These are phyloP conservation scores for Tulasnella sp. DNA, from an alignment of 768 basidiomycete genomes.

Conservation along the genomic window DNA sequence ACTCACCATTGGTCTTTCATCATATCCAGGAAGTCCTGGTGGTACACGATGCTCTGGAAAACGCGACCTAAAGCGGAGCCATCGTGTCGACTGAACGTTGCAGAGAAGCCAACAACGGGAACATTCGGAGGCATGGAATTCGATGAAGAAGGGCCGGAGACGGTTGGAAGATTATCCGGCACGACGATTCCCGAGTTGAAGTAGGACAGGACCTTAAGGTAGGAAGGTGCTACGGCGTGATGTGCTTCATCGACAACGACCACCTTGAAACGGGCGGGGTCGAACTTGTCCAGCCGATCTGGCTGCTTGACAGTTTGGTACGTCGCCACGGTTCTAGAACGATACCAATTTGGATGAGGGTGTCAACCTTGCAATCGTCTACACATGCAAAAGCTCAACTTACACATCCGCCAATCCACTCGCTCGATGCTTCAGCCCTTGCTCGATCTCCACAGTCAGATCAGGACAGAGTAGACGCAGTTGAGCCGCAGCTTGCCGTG, in stretches of 20 bases:
- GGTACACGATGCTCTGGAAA: conserved; percentile 86
- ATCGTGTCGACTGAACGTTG: conserved; percentile 89
- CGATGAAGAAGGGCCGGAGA: conserved; percentile 32
- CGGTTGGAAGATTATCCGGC: conserved; percentile 34
- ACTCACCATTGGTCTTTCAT: conserved; percentile 88
- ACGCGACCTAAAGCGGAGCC: conserved; percentile 79
- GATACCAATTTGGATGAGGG: background rate
- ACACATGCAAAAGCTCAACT: conserved; percentile 21
- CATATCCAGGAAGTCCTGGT: conserved; percentile 84
- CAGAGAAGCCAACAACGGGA: conserved; percentile 88
- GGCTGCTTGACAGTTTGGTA: conserved; percentile 70
- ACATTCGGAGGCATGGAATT: conserved; percentile 25
- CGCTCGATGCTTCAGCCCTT: conserved; percentile 62
- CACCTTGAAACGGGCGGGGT: conserved; percentile 52
- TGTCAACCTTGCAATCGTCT: background rate
- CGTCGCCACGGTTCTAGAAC: conserved; percentile 66
- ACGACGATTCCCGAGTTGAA: conserved; percentile 43
- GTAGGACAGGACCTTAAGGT: conserved; percentile 70
- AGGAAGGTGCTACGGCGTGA: conserved; percentile 89
- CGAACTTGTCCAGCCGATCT: conserved; percentile 61
- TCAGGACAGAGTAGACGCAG: conserved; percentile 53
- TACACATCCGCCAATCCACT: conserved; percentile 79
- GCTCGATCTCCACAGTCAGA: conserved; percentile 85
- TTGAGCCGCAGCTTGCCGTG: conserved; percentile 70
- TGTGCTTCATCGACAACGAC: conserved; percentile 91